Conservation (phyloP, 441 rosid species). For the Corymbia citriodora region DNA sequence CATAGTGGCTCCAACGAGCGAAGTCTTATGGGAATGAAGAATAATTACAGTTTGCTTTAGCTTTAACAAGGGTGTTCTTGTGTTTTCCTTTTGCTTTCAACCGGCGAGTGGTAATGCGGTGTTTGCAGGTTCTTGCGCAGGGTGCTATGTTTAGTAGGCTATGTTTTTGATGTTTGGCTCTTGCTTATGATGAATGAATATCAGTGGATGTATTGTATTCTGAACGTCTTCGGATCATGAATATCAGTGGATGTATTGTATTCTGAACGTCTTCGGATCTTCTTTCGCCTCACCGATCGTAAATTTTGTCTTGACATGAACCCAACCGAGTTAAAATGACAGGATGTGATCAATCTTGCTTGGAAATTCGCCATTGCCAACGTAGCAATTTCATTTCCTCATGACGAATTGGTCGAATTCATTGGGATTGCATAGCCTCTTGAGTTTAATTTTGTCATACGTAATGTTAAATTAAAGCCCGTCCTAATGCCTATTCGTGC, state of each 20-base stretch:
- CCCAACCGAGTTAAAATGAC: rapidly evolving
- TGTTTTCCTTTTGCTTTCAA: not conserved
- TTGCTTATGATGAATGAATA: not conserved
- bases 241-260: too few relatives aligned
- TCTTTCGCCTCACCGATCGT: not conserved
- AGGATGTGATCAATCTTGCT: not conserved
- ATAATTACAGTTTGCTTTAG: not conserved
- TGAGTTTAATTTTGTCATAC: too few relatives aligned
- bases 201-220: not conserved
- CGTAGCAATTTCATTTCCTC: not conserved
- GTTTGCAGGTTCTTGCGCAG: not conserved
- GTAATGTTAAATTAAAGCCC: rapidly evolving
- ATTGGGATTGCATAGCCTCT: not conserved
- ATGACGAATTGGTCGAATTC: rapidly evolving
- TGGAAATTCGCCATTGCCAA: rapidly evolving
- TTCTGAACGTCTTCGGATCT: not conserved
- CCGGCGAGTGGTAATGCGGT: not conserved
- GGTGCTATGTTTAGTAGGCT: not conserved
- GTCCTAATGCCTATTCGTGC: not conserved
- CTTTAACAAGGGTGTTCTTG: not conserved
- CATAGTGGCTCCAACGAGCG: rapidly evolving
- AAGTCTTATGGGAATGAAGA: not conserved
- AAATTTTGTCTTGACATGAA: rapidly evolving
- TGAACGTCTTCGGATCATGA: too few relatives aligned
- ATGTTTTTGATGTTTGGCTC: not conserved